Evolutionary conservation across 306 rosid species (phyloP).

Genomic region (Lathyrus oleraceus): DNA sequence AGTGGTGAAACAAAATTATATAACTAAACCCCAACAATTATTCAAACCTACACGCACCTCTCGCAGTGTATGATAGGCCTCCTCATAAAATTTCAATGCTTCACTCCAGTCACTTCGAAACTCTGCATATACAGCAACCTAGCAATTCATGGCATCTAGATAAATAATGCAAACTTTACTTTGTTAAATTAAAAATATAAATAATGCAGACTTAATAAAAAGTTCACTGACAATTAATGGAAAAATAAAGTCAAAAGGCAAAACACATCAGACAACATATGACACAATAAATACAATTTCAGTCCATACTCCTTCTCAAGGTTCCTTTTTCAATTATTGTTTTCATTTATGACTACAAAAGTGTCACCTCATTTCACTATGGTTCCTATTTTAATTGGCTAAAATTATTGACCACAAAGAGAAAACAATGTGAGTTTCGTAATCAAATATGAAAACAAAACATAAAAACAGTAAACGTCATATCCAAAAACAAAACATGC

Average conservation of each 20-base stretch:
- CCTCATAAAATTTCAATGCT: slow-evolving; percentile 87
- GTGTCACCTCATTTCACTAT: not conserved
- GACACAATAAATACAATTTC: not conserved
- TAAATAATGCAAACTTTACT: slow-evolving; percentile 41
- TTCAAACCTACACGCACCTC: slow-evolving; percentile 55
- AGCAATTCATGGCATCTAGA: slow-evolving; percentile 50
- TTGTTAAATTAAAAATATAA: slow-evolving; percentile 32
- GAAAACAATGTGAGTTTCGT: not conserved
- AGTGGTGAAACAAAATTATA: slow-evolving; percentile 9
- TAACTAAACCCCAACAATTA: slow-evolving; percentile 25
- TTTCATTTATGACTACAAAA: slow-evolving; percentile 4
- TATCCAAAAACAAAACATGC: not conserved
- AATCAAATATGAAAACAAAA: not conserved
- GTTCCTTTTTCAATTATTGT: slow-evolving; percentile 4
- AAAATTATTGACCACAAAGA: not conserved
- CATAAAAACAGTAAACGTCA: not conserved
- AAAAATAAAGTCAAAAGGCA: slow-evolving; percentile 17
- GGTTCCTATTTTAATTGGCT: not conserved
- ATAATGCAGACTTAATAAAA: slow-evolving; percentile 26
- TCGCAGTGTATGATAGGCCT: slow-evolving; percentile 79
- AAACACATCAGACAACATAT: not conserved
- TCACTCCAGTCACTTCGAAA: slow-evolving; percentile 91
- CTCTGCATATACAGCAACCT: slow-evolving; percentile 98
- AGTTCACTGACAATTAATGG: slow-evolving; percentile 9
- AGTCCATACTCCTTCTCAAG: not conserved